Percentiles rank a stretch among this genome's conserved stretches.
These are phyloP conservation scores for Aquanectria penicillioides DNA, from an alignment of 2,329 filamentous ascomycete species.

Conservation along the genomic window DNA sequence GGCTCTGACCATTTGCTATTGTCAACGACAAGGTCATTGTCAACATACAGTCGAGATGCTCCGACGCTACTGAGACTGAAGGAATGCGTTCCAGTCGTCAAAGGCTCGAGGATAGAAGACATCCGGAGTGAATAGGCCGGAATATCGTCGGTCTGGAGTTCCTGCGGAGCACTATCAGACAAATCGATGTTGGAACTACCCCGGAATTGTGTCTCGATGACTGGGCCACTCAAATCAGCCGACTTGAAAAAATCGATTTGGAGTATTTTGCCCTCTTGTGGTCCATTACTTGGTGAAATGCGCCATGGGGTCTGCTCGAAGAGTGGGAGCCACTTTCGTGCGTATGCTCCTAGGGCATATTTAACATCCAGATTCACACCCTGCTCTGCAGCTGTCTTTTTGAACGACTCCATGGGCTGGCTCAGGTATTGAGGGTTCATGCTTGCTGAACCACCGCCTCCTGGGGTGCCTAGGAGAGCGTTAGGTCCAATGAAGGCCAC, in stretches of 20 bases:
- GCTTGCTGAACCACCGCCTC: conserved; percentile 17
- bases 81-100: not conserved
- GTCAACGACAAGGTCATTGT: conserved; percentile 16
- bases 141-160: conserved; percentile 3
- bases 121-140: conserved; percentile 12
- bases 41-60: not conserved
- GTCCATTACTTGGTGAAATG: not conserved
- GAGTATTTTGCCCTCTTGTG: not conserved
- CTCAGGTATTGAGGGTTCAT: conserved; percentile 23
- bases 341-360: conserved; percentile 4
- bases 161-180: conserved; percentile 7
- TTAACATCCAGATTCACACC: not conserved
- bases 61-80: conserved; percentile 18
- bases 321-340: conserved; percentile 15
- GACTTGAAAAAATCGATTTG: conserved; percentile 10
- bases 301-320: conserved; percentile 3
- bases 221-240: not conserved
- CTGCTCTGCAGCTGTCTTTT: not conserved
- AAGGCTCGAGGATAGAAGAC: conserved; percentile 3
- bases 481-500: conserved; percentile 37
- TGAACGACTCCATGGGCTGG: conserved; percentile 17
- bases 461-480: conserved; percentile 7
- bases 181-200: conserved; percentile 9
- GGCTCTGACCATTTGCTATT: conserved; percentile 8
- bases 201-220: conserved; percentile 14